These are phyloP conservation scores for Phanerochaete sordida DNA, from an alignment of 768 basidiomycete species.

Conservation along the genomic window DNA sequence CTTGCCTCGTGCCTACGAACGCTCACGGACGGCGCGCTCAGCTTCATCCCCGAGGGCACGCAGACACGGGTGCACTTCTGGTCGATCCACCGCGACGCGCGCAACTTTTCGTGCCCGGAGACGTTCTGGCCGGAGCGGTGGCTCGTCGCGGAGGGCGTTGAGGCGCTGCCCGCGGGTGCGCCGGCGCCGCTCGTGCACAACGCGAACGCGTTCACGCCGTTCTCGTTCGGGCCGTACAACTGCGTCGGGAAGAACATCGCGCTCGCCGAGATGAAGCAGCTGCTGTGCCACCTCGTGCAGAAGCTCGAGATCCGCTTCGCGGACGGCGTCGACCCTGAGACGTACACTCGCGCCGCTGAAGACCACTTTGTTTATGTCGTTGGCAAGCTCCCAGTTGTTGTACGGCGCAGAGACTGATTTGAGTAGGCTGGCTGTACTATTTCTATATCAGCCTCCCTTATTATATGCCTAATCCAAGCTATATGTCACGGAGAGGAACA, in stretches of 20 bases:
- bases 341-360: conserved; percentile 31
- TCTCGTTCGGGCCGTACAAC: conserved; percentile 46
- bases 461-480: too few species aligned
- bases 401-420: neutral
- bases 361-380: conserved; percentile 36
- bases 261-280: conserved; percentile 31
- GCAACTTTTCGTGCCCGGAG: conserved; percentile 40
- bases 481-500: too few species aligned
- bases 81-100: conserved; percentile 41
- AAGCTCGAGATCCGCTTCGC: conserved; percentile 30
- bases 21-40: conserved; percentile 21
- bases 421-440: neutral
- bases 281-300: conserved; percentile 31
- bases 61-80: conserved; percentile 37
- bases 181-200: conserved; percentile 21
- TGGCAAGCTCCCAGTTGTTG: conserved; percentile 16
- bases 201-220: conserved; percentile 35
- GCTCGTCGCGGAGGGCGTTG: conserved; percentile 23
- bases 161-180: neutral
- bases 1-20: neutral
- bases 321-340: conserved; percentile 24
- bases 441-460: too few species aligned
- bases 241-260: conserved; percentile 48
- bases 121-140: conserved; percentile 42
- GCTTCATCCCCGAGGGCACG: conserved; percentile 20